phyloP scores from a whole-genome alignment of 805 yeast genomes.

The Pichia deserticola region DNA sequence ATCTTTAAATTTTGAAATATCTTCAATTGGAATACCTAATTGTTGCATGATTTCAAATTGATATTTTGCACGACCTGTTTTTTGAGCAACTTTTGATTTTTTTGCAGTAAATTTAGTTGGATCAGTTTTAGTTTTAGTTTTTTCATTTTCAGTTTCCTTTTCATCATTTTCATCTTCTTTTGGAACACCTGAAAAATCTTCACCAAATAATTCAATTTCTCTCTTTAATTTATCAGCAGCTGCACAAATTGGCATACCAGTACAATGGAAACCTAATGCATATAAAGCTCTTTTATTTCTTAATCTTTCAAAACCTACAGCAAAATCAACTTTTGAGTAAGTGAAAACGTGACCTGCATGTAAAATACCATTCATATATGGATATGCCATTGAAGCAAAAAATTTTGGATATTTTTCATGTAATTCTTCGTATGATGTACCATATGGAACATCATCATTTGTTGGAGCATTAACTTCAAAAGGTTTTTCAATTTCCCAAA shows the following conservation, averaged over 20 bases:
- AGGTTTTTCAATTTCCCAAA: slow-evolving; percentile 80
- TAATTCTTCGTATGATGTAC: slow-evolving; percentile 57
- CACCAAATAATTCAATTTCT: slow-evolving; percentile 88
- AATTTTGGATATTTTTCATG: slow-evolving; percentile 77
- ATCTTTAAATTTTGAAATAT: slow-evolving; percentile 83
- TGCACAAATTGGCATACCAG: slow-evolving; percentile 97
- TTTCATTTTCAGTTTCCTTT: slow-evolving; percentile 24
- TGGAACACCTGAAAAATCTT: slow-evolving; percentile 64
- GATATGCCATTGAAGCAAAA: slow-evolving; percentile 94
- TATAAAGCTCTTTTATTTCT: slow-evolving; percentile 85
- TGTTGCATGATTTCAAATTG: slow-evolving; percentile 97
- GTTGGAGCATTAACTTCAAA: slow-evolving; percentile 89
- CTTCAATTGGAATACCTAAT: slow-evolving; percentile 78
- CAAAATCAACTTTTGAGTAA: slow-evolving; percentile 85
- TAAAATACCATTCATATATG: slow-evolving; percentile 97
- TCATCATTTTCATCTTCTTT: slow-evolving; percentile 47
- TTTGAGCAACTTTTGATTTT: slow-evolving; percentile 90
- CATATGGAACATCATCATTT: slow-evolving; percentile 50
- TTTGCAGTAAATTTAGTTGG: slow-evolving; percentile 87
- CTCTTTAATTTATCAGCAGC: slow-evolving; percentile 92
- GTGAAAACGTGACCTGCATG: slow-evolving; percentile 98
- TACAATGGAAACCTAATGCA: slow-evolving; percentile 98
- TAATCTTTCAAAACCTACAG: slow-evolving; percentile 92
- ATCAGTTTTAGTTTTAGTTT: slow-evolving; percentile 40
- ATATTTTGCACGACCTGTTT: slow-evolving; percentile 87